phyloP scores from a whole-genome alignment of 768 basidiomycete species.

The Mycena polygramma region DNA sequence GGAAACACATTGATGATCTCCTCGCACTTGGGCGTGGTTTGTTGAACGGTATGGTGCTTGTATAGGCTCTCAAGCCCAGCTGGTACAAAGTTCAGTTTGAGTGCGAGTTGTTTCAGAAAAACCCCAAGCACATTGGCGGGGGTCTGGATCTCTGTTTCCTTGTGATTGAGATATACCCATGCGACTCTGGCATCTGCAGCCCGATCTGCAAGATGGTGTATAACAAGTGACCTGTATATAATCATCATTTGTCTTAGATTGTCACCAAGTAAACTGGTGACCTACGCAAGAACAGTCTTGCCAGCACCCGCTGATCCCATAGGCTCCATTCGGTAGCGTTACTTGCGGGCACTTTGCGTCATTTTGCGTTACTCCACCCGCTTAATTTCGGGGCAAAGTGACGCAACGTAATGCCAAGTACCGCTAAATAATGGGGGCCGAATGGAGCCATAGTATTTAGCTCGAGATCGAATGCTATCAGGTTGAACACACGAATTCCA shows the following conservation, averaged over 20 bases:
- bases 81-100: background rate
- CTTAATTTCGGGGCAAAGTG: too few relatives aligned
- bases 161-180: conserved; percentile 12
- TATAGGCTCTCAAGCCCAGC: background rate
- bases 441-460: too few relatives aligned
- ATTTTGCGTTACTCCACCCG: too few relatives aligned
- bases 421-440: too few relatives aligned
- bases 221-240: conserved; percentile 10
- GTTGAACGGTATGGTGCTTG: background rate
- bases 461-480: background rate
- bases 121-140: background rate
- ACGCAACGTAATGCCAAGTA: too few relatives aligned
- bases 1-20: background rate
- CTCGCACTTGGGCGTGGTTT: background rate
- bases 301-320: conserved; percentile 10
- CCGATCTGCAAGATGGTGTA: background rate
- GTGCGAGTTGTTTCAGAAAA: conserved; percentile 9
- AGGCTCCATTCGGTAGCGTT: too few relatives aligned
- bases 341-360: too few relatives aligned
- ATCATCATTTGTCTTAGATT: conserved; percentile 11
- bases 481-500: background rate
- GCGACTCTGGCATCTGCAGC: background rate
- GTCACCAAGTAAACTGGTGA: background rate
- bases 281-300: conserved; percentile 10
- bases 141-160: conserved; percentile 4